phyloP scores from a whole-genome alignment of 2,329 filamentous ascomycete species.

The Phaeosphaeriaceae sp. region DNA sequence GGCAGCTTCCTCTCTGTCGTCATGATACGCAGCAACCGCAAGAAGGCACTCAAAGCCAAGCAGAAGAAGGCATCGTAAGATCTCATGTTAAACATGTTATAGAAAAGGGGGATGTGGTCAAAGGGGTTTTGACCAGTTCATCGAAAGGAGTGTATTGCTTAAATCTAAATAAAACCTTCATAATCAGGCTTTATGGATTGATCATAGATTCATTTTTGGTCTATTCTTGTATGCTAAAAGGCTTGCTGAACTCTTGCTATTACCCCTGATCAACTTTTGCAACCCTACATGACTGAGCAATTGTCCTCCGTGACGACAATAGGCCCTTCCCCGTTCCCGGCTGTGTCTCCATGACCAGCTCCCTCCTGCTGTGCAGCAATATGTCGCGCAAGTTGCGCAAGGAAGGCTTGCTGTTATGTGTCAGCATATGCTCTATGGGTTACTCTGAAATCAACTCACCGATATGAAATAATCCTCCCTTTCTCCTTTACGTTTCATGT shows the following conservation, averaged over 20 bases:
- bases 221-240: not conserved
- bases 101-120: not conserved
- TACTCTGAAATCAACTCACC: slow-evolving; percentile 45
- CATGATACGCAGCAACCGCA: slow-evolving; percentile 98
- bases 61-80: slow-evolving; percentile 76
- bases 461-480: slow-evolving; percentile 65
- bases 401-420: slow-evolving; percentile 30
- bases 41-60: slow-evolving; percentile 94
- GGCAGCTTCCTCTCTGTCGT: slow-evolving; percentile 95
- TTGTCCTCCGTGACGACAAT: slow-evolving; percentile 41
- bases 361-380: slow-evolving; percentile 33
- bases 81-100: slow-evolving; percentile 7
- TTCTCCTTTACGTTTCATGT: slow-evolving; percentile 64
- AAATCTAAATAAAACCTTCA: no score
- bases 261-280: slow-evolving; percentile 3
- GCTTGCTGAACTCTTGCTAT: not conserved
- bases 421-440: not conserved
- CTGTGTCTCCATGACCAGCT: slow-evolving; percentile 24
- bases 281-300: slow-evolving; percentile 36
- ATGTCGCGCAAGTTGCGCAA: slow-evolving; percentile 46
- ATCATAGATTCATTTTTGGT: no score
- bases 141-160: not conserved
- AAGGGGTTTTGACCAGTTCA: no score
- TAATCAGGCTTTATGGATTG: no score
- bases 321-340: slow-evolving; percentile 29